Percentiles rank a stretch among this genome's conserved stretches.
Evolutionary conservation across 371 early-diverging fungal genomes (phyloP).

Genomic region (Lichtheimia hyalospora): DNA sequence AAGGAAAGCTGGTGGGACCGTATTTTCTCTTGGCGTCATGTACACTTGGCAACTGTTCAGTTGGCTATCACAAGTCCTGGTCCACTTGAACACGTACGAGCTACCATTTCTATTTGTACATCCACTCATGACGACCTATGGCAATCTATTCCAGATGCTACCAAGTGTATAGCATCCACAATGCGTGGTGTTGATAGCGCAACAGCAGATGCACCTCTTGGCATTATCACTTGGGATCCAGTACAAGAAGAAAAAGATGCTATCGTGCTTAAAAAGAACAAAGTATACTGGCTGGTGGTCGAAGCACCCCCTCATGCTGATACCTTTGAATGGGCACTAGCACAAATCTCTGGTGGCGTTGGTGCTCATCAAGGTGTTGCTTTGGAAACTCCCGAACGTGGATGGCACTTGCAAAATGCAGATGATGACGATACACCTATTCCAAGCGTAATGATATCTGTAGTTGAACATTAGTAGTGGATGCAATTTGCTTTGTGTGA

Average conservation of each 20-base stretch:
- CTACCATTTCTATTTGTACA: slow-evolving; percentile 27
- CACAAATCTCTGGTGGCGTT: slow-evolving; percentile 3
- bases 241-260: slow-evolving; percentile 5
- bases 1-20: slow-evolving; percentile 47
- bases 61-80: slow-evolving; percentile 18
- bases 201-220: slow-evolving; percentile 5
- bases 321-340: slow-evolving; percentile 16
- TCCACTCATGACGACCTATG: slow-evolving; percentile 20
- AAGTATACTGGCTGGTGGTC: slow-evolving; percentile 18
- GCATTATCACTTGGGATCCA: slow-evolving; percentile 12
- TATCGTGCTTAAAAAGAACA: slow-evolving; percentile 18
- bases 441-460: slow-evolving; percentile 15
- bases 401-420: slow-evolving; percentile 15
- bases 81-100: slow-evolving; percentile 10
- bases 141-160: slow-evolving; percentile 15
- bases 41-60: slow-evolving; percentile 32
- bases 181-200: neutral
- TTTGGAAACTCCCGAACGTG: slow-evolving; percentile 7
- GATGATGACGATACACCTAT: slow-evolving; percentile 4
- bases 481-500: too few species aligned
- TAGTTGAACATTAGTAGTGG: slow-evolving; percentile 10
- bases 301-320: slow-evolving; percentile 1
- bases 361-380: slow-evolving; percentile 6
- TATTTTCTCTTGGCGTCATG: slow-evolving; percentile 32
- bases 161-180: slow-evolving; percentile 15